Evolutionary conservation across 1,139 yeast species (phyloP).

Genomic region (Hemisphaericaspora lyxosophila): DNA sequence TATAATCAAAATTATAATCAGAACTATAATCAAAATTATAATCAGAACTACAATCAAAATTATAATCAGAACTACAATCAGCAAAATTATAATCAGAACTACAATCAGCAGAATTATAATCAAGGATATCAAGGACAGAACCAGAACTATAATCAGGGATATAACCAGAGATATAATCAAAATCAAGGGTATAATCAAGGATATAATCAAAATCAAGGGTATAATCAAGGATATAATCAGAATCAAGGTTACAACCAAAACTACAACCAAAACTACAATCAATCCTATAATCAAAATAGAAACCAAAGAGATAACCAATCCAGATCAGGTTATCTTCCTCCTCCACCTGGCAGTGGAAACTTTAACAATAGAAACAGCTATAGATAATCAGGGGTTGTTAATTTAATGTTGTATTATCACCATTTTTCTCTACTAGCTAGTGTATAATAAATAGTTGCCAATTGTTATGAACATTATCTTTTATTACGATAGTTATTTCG

Average conservation of each 20-base stretch:
- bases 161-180: conserved; percentile 9
- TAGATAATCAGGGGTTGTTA: conserved; percentile 13
- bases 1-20: conserved; percentile 14
- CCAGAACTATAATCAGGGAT: conserved; percentile 13
- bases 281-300: conserved; percentile 7
- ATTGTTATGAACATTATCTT: conserved; percentile 23
- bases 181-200: conserved; percentile 12
- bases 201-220: conserved; percentile 7
- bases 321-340: conserved; percentile 15
- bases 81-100: conserved; percentile 7
- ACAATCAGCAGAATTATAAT: conserved; percentile 16
- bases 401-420: conserved; percentile 4
- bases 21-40: conserved; percentile 10
- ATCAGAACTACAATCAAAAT: conserved; percentile 12
- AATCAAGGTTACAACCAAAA: conserved; percentile 8
- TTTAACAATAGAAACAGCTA: conserved; percentile 20
- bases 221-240: conserved; percentile 12
- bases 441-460: conserved; percentile 23
- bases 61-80: conserved; percentile 13
- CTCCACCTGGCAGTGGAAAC: conserved; percentile 8
- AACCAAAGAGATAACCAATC: conserved; percentile 4
- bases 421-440: conserved; percentile 7
- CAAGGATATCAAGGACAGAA: conserved; percentile 10
- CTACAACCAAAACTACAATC: conserved; percentile 12
- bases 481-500: conserved; percentile 17